phyloP scores from a whole-genome alignment of 2,329 filamentous ascomycete genomes.

The Knoxdaviesia proteae region DNA sequence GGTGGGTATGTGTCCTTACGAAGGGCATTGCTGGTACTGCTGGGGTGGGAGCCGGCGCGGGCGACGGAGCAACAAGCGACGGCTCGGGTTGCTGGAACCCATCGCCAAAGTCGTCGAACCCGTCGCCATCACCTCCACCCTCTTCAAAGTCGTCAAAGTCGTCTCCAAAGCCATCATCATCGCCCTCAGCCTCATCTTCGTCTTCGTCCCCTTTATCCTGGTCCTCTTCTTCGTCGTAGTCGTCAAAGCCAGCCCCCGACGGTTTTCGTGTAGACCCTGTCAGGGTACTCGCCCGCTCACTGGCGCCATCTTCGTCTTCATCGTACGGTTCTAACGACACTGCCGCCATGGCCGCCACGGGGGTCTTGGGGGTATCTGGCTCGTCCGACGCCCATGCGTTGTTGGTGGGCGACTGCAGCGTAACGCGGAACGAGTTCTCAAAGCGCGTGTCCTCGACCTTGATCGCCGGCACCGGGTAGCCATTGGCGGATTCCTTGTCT shows the following conservation, averaged over 20 bases:
- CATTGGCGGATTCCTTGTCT: conserved; percentile 21
- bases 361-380: no score
- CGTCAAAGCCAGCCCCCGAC: no score
- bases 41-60: conserved; percentile 8
- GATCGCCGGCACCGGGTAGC: no score
- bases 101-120: conserved; percentile 54
- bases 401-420: no score
- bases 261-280: no score
- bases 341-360: conserved; percentile 1
- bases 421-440: no score
- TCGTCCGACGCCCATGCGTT: no score
- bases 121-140: conserved; percentile 28
- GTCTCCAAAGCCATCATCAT: conserved; percentile 31
- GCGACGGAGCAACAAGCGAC: conserved; percentile 9
- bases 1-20: conserved; percentile 11
- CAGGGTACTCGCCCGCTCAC: no score
- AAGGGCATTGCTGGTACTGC: conserved; percentile 21
- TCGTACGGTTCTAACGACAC: no score
- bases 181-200: conserved; percentile 12
- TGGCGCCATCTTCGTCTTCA: no score
- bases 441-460: no score
- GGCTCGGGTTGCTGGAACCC: conserved; percentile 35
- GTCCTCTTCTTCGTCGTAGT: conserved; percentile 7
- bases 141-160: conserved; percentile 44
- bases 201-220: conserved; percentile 8